Conservation (phyloP, 2,329 filamentous ascomycete species). For the Metarhizium guizhouense region DNA sequence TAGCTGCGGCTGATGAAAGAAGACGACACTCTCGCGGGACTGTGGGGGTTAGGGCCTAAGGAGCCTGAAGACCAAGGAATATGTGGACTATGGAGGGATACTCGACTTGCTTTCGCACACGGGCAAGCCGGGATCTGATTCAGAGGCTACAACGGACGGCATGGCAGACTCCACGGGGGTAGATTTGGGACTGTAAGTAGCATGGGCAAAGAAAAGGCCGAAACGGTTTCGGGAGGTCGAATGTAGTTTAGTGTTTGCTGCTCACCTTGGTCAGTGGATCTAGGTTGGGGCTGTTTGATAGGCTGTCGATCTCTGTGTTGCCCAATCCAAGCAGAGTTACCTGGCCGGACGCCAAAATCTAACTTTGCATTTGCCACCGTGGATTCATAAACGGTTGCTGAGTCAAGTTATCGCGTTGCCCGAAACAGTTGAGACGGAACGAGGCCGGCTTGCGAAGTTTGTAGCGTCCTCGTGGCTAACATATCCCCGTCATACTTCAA, state of each 20-base stretch:
- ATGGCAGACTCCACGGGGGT: slow-evolving; percentile 9
- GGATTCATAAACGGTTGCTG: not conserved
- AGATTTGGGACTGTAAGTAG: slow-evolving; percentile 1
- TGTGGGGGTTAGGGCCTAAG: slow-evolving; percentile 3
- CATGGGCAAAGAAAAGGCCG: not conserved
- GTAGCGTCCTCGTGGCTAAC: slow-evolving; percentile 1
- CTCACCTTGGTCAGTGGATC: not conserved
- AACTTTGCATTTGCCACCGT: not conserved
- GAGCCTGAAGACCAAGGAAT: slow-evolving; percentile 9
- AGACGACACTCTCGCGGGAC: not conserved
- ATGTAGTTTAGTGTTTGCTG: not conserved
- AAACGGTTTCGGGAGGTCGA: slow-evolving; percentile 5
- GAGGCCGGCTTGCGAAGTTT: not conserved
- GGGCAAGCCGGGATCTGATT: slow-evolving; percentile 10
- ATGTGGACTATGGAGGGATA: slow-evolving; percentile 1
- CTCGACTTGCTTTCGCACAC: slow-evolving; percentile 10
- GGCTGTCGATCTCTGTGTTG: not conserved
- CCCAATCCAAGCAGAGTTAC: not conserved
- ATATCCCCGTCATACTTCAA: not conserved
- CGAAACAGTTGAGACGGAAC: not conserved
- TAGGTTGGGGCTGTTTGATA: not conserved
- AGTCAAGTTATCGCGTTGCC: not conserved
- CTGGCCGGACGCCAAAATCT: not conserved
- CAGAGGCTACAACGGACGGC: slow-evolving; percentile 8
- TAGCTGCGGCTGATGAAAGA: not conserved